Evolutionary conservation across 2,329 filamentous ascomycete species (phyloP).

Genomic region (Akanthomyces uredinophilus): DNA sequence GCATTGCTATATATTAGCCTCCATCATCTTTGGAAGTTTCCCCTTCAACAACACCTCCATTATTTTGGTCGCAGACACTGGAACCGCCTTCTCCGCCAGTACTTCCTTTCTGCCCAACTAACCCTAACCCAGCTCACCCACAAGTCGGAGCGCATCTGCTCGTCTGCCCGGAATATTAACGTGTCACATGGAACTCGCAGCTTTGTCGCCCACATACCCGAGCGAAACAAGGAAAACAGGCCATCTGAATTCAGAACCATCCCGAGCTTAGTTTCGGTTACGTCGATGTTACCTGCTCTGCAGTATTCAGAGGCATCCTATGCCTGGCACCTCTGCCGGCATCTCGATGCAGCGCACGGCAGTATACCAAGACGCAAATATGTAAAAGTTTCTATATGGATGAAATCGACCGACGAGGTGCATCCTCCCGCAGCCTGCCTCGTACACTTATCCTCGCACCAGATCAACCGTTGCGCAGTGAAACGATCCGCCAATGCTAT

Average conservation of each 20-base stretch:
- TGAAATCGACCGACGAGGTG: neutral
- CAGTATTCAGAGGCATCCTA: too few species aligned
- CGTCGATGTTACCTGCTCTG: neutral
- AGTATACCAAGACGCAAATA: too few species aligned
- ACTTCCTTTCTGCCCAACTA: neutral
- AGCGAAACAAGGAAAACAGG: neutral
- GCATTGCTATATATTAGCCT: neutral
- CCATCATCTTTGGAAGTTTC: neutral
- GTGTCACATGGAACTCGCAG: constrained; percentile 10
- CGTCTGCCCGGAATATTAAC: constrained; percentile 10
- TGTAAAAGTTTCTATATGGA: too few species aligned
- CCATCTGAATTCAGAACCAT: neutral
- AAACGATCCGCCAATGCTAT: constrained; percentile 29
- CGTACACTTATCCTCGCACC: neutral
- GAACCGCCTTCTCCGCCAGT: neutral
- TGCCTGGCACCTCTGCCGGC: too few species aligned
- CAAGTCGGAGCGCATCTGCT: neutral
- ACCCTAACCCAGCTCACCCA: constrained; percentile 5
- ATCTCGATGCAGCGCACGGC: too few species aligned
- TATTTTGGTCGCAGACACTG: neutral
- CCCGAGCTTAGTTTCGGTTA: neutral
- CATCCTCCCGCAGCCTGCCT: neutral
- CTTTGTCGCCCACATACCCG: neutral
- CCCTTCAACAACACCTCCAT: neutral
- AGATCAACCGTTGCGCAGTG: constrained; percentile 26